Evolutionary conservation across 331 rosid genomes (phyloP).

Genomic region (Phaseolus coccineus): DNA sequence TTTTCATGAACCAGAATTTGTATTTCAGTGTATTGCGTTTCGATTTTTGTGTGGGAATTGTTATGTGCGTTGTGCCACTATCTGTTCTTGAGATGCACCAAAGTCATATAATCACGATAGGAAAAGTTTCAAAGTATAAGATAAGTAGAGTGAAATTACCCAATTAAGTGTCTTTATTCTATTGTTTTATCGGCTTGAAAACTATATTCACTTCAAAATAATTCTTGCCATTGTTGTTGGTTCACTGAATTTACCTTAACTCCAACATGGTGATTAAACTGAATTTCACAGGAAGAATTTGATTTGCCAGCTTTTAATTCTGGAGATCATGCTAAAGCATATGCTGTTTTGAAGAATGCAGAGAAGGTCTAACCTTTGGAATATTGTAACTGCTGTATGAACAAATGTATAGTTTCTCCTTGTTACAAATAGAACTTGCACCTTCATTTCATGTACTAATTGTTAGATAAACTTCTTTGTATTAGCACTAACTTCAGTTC

Average conservation of each 20-base stretch:
- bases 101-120: not conserved
- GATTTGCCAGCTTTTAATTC: constrained; percentile 78
- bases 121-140: constrained; percentile 22
- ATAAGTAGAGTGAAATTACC: not conserved
- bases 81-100: constrained; percentile 10
- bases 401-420: not conserved
- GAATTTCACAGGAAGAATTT: constrained; percentile 64
- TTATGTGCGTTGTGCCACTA: not conserved
- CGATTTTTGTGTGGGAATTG: not conserved
- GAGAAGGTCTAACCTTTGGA: constrained; percentile 69
- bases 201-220: constrained; percentile 6
- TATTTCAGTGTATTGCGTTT: not conserved
- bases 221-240: constrained; percentile 18
- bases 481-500: constrained; percentile 1
- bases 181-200: constrained; percentile 4
- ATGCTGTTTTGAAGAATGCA: constrained; percentile 71
- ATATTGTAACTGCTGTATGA: not conserved
- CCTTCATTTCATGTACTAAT: constrained; percentile 3
- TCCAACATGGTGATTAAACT: constrained; percentile 14
- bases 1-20: not conserved
- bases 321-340: constrained; percentile 88
- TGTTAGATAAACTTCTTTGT: constrained; percentile 12
- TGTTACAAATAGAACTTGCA: constrained; percentile 26
- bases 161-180: not conserved
- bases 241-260: constrained; percentile 31